Base-by-base conservation (phyloP, 805 yeast species). In the Allodekkera sacchari region DNA sequence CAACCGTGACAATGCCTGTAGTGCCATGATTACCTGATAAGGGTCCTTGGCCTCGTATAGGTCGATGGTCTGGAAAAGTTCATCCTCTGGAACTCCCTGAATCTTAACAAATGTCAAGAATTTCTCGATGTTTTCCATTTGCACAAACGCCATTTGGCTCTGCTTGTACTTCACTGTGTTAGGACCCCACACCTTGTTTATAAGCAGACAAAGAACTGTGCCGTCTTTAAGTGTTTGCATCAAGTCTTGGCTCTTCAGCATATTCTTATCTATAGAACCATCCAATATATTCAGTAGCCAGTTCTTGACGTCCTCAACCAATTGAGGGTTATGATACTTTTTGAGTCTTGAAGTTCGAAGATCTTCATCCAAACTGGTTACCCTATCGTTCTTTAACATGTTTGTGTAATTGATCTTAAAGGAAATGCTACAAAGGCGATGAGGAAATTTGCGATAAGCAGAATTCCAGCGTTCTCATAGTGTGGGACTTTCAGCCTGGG, bases 71-170 rank as follows among this genome's bases (percentile, higher is more conserved):
- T 80, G 87, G 51, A 84, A 84, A 30, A 81, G 56, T 50, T 84
- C 95, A 48, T 82, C 87, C 42, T 81, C 80, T 5, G 87, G 83
- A 3, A 84, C 76, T 3, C 89, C 89, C 32, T 75, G 61, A 4
- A 50, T 32, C 40, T 76, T 71, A 30, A 85, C 75, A 33, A 77
- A 73, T 5, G 64, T 57, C 23, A 84, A 57, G 47, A 84, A 84
- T 41, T 72, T 71, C 30, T 84, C 74, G 21, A 84, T 83, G 47
- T 83, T 83, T 48, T 84, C 95, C 95, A 84, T 84, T 55, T 77
- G 73, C 11, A 76, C 70, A 51, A 83, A 84, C 3, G 94, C 89
- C 78, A 83, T 75, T 31, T 64, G 62, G 8, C 84, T 72, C 30
- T 63, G 64, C 49, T 79, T 83, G 50, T 54, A 76, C 39, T 65